These are phyloP conservation scores for Nakaseomyces nivariensis DNA, from an alignment of 1,139 yeast species.

Conservation along the genomic window DNA sequence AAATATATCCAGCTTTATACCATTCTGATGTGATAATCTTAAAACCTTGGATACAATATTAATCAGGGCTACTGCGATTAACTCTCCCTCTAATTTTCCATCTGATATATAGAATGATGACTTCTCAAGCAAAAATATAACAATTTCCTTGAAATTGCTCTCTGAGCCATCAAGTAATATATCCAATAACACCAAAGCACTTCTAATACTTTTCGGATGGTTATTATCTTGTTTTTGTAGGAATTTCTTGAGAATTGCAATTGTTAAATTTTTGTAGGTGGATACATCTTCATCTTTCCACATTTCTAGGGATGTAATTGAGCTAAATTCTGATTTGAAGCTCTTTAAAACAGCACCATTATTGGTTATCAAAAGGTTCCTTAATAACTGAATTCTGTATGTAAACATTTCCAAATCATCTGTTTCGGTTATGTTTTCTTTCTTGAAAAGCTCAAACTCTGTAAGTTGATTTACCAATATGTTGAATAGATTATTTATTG, in stretches of 20 bases:
- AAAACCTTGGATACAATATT: constrained; percentile 27
- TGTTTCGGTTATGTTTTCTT: constrained; percentile 22
- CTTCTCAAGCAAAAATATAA: constrained; percentile 28
- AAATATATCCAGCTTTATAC: constrained; percentile 26
- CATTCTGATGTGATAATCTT: constrained; percentile 25
- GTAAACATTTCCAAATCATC: constrained; percentile 54
- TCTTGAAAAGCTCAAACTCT: constrained; percentile 18
- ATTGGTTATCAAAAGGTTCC: constrained; percentile 42
- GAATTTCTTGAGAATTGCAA: constrained; percentile 41
- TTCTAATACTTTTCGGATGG: constrained; percentile 29
- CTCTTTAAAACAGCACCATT: constrained; percentile 35
- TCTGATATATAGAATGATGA: constrained; percentile 26
- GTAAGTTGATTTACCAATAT: constrained; percentile 30
- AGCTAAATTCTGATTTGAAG: constrained; percentile 47
- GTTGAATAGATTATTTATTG: constrained; percentile 50
- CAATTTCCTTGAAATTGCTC: constrained; percentile 36
- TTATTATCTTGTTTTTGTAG: constrained; percentile 27
- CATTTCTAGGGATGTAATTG: constrained; percentile 32
- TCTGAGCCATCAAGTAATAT: constrained; percentile 49
- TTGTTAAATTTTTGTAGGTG: constrained; percentile 49
- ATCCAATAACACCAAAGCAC: constrained; percentile 36
- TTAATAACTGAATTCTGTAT: constrained; percentile 45
- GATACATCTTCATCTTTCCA: constrained; percentile 42
- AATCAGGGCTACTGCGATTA: constrained; percentile 26
- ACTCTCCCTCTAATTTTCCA: constrained; percentile 20